Percentiles rank a stretch among this genome's conserved stretches.
Conservation (phyloP, 176 grass and related monocot species). For the Cenchrus americanus region DNA sequence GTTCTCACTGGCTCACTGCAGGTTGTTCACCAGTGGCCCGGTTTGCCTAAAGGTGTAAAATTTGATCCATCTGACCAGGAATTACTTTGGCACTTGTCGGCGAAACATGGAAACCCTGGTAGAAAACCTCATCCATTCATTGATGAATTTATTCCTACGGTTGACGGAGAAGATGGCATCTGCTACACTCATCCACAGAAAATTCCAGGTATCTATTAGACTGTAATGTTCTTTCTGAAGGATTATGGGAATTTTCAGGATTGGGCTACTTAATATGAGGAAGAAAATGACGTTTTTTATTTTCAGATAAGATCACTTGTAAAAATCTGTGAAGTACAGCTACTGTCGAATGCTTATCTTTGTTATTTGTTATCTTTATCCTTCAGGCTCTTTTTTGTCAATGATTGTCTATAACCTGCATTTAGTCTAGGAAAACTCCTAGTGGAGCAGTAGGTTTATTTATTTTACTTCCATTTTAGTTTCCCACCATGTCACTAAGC, state of each 20-base stretch:
- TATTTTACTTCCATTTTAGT: slow-evolving; percentile 34
- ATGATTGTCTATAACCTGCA: background rate
- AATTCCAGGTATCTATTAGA: slow-evolving; percentile 67
- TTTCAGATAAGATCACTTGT: background rate
- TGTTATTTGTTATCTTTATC: background rate
- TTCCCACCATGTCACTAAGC: background rate
- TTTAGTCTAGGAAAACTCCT: slow-evolving; percentile 6
- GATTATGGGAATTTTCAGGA: background rate
- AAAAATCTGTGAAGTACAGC: background rate
- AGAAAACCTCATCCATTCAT: slow-evolving; percentile 85
- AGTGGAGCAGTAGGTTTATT: background rate
- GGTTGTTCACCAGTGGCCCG: slow-evolving; percentile 94
- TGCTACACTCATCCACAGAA: slow-evolving; percentile 94
- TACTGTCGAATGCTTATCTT: background rate
- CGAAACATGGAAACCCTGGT: slow-evolving; percentile 61
- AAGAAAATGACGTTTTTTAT: background rate
- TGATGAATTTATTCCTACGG: slow-evolving; percentile 89
- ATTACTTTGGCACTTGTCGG: slow-evolving; percentile 79
- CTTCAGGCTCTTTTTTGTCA: background rate
- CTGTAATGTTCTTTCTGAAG: background rate
- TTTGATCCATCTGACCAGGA: slow-evolving; percentile 96
- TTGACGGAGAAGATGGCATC: slow-evolving; percentile 88
- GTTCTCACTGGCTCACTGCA: slow-evolving; percentile 27
- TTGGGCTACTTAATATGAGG: slow-evolving; percentile 13
- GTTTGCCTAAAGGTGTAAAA: slow-evolving; percentile 95